Evolutionary conservation across 306 rosid species (phyloP).

Genomic region (Begonia masoniana): DNA sequence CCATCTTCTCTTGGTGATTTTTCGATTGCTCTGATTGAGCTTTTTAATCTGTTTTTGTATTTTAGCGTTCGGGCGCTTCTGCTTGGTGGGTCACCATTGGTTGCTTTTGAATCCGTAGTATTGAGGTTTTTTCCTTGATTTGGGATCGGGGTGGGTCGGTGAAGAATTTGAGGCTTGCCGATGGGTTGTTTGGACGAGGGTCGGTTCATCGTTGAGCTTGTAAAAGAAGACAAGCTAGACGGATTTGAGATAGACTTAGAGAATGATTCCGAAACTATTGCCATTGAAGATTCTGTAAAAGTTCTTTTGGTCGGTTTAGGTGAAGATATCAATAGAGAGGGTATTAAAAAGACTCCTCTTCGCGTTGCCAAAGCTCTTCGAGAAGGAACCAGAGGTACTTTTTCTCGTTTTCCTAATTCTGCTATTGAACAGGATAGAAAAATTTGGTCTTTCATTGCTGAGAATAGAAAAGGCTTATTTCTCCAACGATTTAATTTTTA

Average conservation of each 20-base stretch:
- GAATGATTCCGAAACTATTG: conserved; percentile 32
- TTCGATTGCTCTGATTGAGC: too few relatives aligned
- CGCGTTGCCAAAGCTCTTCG: conserved; percentile 92
- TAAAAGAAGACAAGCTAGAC: conserved; percentile 34
- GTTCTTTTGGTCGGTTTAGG: conserved; percentile 73
- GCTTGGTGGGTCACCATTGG: too few relatives aligned
- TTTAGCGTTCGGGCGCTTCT: too few relatives aligned
- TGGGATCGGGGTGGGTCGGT: conserved; percentile 12
- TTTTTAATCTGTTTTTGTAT: too few relatives aligned
- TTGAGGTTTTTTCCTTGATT: background rate
- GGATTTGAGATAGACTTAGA: conserved; percentile 25
- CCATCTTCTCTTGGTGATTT: too few relatives aligned
- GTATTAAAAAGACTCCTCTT: conserved; percentile 72
- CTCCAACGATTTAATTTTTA: too few relatives aligned
- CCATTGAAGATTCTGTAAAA: conserved; percentile 63
- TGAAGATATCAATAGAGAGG: conserved; percentile 80
- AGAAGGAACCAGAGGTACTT: conserved; percentile 83
- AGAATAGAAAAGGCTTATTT: too few relatives aligned
- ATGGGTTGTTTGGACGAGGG: conserved; percentile 88
- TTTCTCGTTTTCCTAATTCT: too few relatives aligned
- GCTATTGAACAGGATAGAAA: too few relatives aligned
- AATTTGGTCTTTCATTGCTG: too few relatives aligned
- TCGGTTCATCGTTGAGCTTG: conserved; percentile 42
- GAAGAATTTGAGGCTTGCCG: conserved; percentile 16
- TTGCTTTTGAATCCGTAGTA: too few relatives aligned